Conservation (phyloP, 345 rosid species). For the Cochlearia excelsa region DNA sequence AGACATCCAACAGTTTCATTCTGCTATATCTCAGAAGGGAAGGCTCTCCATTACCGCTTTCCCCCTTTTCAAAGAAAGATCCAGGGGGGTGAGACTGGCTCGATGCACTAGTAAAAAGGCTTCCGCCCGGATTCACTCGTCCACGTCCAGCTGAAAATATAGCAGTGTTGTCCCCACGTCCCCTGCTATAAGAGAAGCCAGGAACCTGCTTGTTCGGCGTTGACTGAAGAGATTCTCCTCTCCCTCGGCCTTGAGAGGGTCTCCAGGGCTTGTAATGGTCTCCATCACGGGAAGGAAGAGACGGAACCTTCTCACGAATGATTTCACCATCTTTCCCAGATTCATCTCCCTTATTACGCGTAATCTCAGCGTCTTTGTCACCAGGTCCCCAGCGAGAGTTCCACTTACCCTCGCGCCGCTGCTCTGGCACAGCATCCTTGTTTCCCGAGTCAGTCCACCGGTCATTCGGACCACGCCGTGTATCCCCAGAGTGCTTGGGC, state of each 20-base stretch:
- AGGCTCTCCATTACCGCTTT: conserved; percentile 49
- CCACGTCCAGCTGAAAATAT: conserved; percentile 68
- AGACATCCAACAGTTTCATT: conserved; percentile 74
- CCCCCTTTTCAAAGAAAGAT: conserved; percentile 49
- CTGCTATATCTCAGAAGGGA: conserved; percentile 62
- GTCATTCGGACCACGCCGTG: conserved; percentile 69
- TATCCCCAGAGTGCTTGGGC: conserved; percentile 59
- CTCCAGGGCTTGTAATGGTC: conserved; percentile 84
- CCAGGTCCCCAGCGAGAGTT: conserved; percentile 97
- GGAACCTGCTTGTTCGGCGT: conserved; percentile 64
- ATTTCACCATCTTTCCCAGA: conserved; percentile 65
- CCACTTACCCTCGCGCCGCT: conserved; percentile 97
- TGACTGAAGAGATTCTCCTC: conserved; percentile 62
- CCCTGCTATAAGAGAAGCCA: conserved; percentile 58
- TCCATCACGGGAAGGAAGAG: conserved; percentile 51
- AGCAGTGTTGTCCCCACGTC: conserved; percentile 60
- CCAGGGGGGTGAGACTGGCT: conserved; percentile 48
- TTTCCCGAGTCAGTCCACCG: conserved; percentile 75
- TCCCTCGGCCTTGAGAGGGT: conserved; percentile 69
- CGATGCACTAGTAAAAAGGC: conserved; percentile 34
- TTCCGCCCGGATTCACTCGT: conserved; percentile 55
- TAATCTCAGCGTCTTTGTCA: conserved; percentile 55
- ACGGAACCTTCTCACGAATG: conserved; percentile 53
- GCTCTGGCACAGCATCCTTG: conserved; percentile 70
- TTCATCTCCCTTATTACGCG: conserved; percentile 57